Conservation (phyloP, 2,329 filamentous ascomycete genomes). For the Aureobasidium sp. region DNA sequence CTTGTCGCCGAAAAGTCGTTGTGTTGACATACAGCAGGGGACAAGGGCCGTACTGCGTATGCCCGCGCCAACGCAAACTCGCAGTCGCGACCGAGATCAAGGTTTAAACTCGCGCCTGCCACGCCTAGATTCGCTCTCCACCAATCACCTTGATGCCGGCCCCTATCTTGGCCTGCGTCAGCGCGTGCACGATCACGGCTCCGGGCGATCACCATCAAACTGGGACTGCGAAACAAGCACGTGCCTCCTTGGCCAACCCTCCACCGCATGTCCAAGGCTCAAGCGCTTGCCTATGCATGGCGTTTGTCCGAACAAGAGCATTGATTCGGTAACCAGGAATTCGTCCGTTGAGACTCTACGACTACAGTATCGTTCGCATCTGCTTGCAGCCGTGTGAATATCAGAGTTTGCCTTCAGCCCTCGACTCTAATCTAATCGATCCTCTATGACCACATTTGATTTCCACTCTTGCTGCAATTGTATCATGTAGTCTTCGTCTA, state of each 20-base stretch:
- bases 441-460: background rate
- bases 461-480: background rate
- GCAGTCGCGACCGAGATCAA: slow-evolving; percentile 1
- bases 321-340: background rate
- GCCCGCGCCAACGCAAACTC: slow-evolving; percentile 5
- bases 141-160: background rate
- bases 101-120: background rate
- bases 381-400: background rate
- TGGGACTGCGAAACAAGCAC: background rate
- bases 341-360: background rate
- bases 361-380: background rate
- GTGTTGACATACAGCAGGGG: background rate
- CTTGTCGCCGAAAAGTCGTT: background rate
- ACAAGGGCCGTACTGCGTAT: background rate
- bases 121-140: background rate
- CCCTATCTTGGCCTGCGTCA: background rate
- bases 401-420: background rate
- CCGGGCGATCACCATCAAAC: slow-evolving; percentile 4
- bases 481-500: background rate
- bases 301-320: background rate
- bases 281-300: background rate
- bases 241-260: background rate
- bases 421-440: background rate
- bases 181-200: background rate
- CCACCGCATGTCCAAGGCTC: background rate